A percentile compares a stretch with the other conserved stretches of the same genome.
Conservation (phyloP, 257 asterid species). For the Thymus mandschuricus region DNA sequence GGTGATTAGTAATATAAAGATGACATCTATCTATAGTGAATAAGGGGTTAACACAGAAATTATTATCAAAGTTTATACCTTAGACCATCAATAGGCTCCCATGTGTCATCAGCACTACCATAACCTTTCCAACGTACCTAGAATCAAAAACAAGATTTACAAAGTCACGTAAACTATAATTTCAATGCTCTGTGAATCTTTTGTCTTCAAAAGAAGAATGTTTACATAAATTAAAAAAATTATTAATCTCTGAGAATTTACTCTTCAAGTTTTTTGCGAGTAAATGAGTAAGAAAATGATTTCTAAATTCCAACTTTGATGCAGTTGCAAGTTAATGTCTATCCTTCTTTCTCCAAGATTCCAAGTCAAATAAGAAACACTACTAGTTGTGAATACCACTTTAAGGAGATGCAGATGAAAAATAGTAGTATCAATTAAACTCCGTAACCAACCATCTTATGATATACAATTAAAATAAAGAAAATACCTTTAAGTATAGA, state of each 20-base stretch:
- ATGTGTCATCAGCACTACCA: conserved; percentile 44
- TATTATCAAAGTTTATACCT: conserved; percentile 29
- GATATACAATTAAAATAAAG: neutral
- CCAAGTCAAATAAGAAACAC: no score
- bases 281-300: no score
- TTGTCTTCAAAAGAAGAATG: neutral
- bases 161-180: no score
- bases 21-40: neutral
- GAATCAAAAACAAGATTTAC: neutral
- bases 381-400: no score
- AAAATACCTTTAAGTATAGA: conserved; percentile 44
- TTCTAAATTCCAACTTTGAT: no score
- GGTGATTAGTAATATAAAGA: neutral
- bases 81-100: conserved; percentile 56
- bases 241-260: neutral
- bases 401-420: no score
- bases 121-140: conserved; percentile 57
- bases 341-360: no score
- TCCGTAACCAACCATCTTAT: neutral
- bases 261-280: no score
- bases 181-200: neutral
- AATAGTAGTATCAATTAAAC: no score
- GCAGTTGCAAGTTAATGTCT: no score
- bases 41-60: no score
- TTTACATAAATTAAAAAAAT: neutral